Conservation (phyloP, 441 rosid species). For the Corymbia citriodora region DNA sequence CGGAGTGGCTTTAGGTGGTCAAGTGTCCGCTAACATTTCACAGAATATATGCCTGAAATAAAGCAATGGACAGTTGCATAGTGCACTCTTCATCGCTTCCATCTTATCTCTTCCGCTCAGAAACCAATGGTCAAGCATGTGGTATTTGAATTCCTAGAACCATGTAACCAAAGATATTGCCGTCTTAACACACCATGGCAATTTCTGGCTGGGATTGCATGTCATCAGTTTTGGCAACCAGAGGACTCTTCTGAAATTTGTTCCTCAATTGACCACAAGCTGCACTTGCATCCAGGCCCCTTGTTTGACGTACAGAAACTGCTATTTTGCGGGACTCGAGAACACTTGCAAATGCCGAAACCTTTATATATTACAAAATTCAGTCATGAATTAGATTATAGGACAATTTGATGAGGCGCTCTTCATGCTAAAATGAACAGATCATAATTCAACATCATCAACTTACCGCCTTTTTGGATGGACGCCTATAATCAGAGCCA, state of each 20-base stretch:
- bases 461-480: slow-evolving; percentile 70
- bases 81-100: not conserved
- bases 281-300: slow-evolving; percentile 94
- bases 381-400: not conserved
- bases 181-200: slow-evolving; percentile 35
- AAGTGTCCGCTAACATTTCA: not conserved
- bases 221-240: slow-evolving; percentile 32
- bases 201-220: slow-evolving; percentile 28
- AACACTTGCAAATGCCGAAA: slow-evolving; percentile 59
- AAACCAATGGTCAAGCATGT: not conserved
- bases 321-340: slow-evolving; percentile 75
- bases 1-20: not conserved
- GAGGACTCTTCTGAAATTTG: slow-evolving; percentile 80
- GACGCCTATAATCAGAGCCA: slow-evolving; percentile 79
- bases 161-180: not conserved
- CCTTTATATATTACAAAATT: slow-evolving; percentile 20
- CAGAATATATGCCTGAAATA: not conserved
- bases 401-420: not conserved
- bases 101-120: not conserved
- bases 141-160: not conserved
- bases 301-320: slow-evolving; percentile 69
- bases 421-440: not conserved
- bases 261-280: slow-evolving; percentile 98
- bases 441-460: not conserved
- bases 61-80: not conserved